Evolutionary conservation across 2,329 filamentous ascomycete genomes (phyloP).

Genomic region (Fusarium torreyae): DNA sequence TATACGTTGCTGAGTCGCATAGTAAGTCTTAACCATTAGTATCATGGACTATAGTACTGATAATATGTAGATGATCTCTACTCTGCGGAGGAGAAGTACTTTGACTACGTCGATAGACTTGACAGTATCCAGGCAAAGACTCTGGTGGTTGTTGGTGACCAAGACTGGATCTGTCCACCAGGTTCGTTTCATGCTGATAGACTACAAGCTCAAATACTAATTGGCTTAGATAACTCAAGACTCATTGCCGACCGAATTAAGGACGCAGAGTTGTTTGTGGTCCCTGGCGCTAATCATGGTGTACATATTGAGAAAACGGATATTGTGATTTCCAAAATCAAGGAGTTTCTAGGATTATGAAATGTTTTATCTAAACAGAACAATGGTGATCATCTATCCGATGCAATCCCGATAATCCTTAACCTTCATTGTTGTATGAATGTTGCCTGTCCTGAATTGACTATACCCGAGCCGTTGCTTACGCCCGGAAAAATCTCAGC

Average conservation of each 20-base stretch:
- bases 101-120: constrained; percentile 31
- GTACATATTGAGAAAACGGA: constrained; percentile 33
- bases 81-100: constrained; percentile 36
- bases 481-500: too few species aligned
- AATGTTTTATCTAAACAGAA: too few species aligned
- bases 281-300: constrained; percentile 37
- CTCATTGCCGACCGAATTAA: constrained; percentile 24
- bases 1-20: constrained; percentile 41
- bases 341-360: constrained; percentile 13
- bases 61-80: constrained; percentile 26
- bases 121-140: constrained; percentile 24
- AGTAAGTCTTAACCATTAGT: constrained; percentile 11
- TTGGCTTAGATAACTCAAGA: constrained; percentile 27
- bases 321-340: constrained; percentile 28
- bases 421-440: too few species aligned
- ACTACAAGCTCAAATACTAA: background rate
- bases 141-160: constrained; percentile 35
- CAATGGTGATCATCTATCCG: too few species aligned
- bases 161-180: constrained; percentile 41
- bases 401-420: too few species aligned
- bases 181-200: constrained; percentile 1
- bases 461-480: too few species aligned
- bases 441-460: too few species aligned
- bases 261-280: constrained; percentile 25
- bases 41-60: background rate